Percentiles rank a stretch among this genome's conserved stretches.
phyloP scores from a whole-genome alignment of 768 basidiomycete genomes.

The Dictyophora rubrovolvata region DNA sequence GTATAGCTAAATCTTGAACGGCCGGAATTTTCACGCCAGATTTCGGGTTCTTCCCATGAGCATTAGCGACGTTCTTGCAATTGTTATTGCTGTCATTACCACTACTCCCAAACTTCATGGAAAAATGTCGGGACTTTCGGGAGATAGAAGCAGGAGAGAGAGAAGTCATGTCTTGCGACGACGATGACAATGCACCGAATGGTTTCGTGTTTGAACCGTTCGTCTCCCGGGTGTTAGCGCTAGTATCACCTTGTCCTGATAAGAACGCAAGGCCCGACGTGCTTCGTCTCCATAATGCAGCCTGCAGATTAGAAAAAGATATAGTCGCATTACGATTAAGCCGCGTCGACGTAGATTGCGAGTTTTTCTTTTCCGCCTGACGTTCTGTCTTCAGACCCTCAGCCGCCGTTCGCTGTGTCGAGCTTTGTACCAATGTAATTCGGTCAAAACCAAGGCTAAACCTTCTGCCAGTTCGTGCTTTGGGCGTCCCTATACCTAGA shows the following conservation, averaged over 20 bases:
- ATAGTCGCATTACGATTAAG: background rate
- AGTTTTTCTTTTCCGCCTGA: background rate
- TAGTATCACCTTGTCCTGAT: background rate
- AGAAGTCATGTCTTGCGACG: background rate
- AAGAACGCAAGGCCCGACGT: background rate
- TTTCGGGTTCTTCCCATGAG: background rate
- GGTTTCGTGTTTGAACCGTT: too few relatives aligned
- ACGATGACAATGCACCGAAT: background rate
- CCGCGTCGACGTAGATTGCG: background rate
- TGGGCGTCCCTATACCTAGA: background rate
- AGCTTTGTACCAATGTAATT: background rate
- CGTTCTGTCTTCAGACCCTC: background rate
- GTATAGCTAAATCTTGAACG: conserved; percentile 51
- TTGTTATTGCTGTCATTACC: too few relatives aligned
- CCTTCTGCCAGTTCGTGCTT: background rate
- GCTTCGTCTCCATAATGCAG: background rate
- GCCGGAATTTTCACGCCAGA: conserved; percentile 15
- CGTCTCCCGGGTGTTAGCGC: background rate
- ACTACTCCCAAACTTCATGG: background rate
- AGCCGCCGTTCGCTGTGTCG: too few relatives aligned
- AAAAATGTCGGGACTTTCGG: background rate
- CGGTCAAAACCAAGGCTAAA: background rate
- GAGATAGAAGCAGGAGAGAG: background rate
- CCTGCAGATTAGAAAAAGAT: background rate
- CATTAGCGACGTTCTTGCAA: too few relatives aligned